These are phyloP conservation scores for Colletotrichum filicis DNA, from an alignment of 2,329 filamentous ascomycete species.

Conservation along the genomic window DNA sequence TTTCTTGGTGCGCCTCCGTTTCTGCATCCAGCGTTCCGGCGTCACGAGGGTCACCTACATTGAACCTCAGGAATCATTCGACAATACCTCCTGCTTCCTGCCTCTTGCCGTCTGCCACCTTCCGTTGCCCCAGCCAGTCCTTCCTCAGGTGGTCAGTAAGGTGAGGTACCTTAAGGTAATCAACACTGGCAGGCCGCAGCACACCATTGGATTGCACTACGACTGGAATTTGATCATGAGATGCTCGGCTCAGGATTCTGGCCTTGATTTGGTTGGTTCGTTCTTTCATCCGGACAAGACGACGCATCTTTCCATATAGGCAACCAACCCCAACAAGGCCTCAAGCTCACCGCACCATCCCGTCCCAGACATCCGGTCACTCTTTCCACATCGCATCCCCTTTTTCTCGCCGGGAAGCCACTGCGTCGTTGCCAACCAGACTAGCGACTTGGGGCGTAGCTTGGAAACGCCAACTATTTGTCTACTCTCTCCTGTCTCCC, in stretches of 20 bases:
- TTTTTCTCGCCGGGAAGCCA: neutral
- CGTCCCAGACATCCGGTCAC: neutral
- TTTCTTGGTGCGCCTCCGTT: neutral
- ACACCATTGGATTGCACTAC: neutral
- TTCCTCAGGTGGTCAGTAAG: no score
- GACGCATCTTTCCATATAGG: slow-evolving; percentile 6
- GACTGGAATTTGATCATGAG: neutral
- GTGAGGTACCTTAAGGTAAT: no score
- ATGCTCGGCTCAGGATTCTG: neutral
- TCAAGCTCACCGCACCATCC: neutral
- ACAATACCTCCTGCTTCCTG: slow-evolving; percentile 4
- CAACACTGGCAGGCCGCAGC: neutral
- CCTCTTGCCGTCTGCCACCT: slow-evolving; percentile 10
- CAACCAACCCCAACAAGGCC: neutral
- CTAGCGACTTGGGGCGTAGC: slow-evolving; percentile 30
- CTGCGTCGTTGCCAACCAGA: neutral
- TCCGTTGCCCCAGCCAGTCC: slow-evolving; percentile 1
- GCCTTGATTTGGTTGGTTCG: neutral
- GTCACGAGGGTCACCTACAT: neutral
- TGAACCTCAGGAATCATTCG: neutral
- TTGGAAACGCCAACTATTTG: slow-evolving; percentile 23
- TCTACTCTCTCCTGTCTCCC: slow-evolving; percentile 8
- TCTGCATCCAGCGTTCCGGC: neutral
- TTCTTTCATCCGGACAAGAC: slow-evolving; percentile 7
- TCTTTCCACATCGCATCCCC: neutral